phyloP scores from a whole-genome alignment of 257 asterid genomes.

The Solanum habrochaites region DNA sequence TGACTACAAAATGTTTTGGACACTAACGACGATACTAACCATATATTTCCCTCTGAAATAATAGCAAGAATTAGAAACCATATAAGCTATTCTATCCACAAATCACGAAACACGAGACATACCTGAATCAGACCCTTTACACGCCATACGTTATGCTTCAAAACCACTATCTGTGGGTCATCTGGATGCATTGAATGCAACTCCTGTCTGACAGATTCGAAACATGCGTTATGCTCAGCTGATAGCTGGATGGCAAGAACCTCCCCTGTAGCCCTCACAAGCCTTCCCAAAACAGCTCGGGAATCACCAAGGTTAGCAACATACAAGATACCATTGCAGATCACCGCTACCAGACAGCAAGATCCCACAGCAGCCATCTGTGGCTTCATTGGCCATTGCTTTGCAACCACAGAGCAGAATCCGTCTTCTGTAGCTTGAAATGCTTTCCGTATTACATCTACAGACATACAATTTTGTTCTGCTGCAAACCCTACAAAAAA shows the following conservation, averaged over 20 bases:
- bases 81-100: neutral
- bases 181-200: conserved; percentile 42
- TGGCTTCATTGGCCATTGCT: conserved; percentile 33
- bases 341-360: conserved; percentile 34
- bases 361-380: conserved; percentile 45
- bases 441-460: conserved; percentile 33
- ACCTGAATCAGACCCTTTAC: conserved; percentile 49
- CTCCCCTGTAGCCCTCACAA: conserved; percentile 33
- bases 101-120: neutral
- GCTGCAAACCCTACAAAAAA: conserved; percentile 20
- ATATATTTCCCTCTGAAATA: neutral
- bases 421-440: conserved; percentile 46
- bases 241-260: conserved; percentile 39
- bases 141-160: conserved; percentile 44
- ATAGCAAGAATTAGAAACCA: neutral
- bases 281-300: conserved; percentile 38
- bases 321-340: conserved; percentile 26
- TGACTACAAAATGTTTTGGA: neutral
- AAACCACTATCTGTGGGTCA: conserved; percentile 33
- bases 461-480: conserved; percentile 32
- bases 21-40: neutral
- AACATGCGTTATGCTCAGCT: conserved; percentile 34
- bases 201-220: conserved; percentile 37
- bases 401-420: conserved; percentile 29
- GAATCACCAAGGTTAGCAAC: conserved; percentile 40